Conservation (phyloP, 2,329 filamentous ascomycete genomes). For the Calonectria montana region DNA sequence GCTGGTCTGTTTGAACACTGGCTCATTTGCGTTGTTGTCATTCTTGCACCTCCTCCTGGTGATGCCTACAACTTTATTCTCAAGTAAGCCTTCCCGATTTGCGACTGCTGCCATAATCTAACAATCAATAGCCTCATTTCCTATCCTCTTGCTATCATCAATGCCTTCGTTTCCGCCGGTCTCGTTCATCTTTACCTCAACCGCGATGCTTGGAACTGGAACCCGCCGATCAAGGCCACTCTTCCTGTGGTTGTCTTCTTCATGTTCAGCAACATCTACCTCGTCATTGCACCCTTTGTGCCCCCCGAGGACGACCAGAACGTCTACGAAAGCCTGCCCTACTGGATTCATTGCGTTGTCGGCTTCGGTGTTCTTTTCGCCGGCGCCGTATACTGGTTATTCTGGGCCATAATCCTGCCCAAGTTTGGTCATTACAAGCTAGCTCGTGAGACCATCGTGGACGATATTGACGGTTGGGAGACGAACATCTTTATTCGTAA, state of each 20-base stretch:
- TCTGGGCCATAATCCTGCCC: conserved; percentile 66
- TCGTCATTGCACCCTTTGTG: conserved; percentile 69
- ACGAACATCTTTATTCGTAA: conserved; percentile 63
- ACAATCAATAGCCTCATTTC: conserved; percentile 64
- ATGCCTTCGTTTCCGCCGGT: conserved; percentile 64
- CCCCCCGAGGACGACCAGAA: conserved; percentile 63
- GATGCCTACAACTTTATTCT: conserved; percentile 74
- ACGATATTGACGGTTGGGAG: conserved; percentile 73
- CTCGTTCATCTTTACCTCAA: conserved; percentile 65
- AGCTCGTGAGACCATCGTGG: conserved; percentile 63
- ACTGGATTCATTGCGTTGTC: conserved; percentile 69
- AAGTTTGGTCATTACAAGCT: conserved; percentile 66
- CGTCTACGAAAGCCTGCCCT: conserved; percentile 65
- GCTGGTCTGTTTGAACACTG: conserved; percentile 73
- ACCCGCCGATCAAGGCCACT: conserved; percentile 65
- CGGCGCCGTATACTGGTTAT: conserved; percentile 66
- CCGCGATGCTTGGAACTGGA: conserved; percentile 61
- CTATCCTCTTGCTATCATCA: conserved; percentile 71
- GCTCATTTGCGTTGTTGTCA: conserved; percentile 72
- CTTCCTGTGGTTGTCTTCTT: conserved; percentile 69
- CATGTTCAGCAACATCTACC: conserved; percentile 70
- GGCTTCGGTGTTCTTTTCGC: conserved; percentile 65
- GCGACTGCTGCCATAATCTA: not conserved
- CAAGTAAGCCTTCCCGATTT: conserved; percentile 53
- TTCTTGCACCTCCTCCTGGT: conserved; percentile 74